These are phyloP conservation scores for Theileria equi DNA, from an alignment of 169 alveolate species.

Conservation along the genomic window DNA sequence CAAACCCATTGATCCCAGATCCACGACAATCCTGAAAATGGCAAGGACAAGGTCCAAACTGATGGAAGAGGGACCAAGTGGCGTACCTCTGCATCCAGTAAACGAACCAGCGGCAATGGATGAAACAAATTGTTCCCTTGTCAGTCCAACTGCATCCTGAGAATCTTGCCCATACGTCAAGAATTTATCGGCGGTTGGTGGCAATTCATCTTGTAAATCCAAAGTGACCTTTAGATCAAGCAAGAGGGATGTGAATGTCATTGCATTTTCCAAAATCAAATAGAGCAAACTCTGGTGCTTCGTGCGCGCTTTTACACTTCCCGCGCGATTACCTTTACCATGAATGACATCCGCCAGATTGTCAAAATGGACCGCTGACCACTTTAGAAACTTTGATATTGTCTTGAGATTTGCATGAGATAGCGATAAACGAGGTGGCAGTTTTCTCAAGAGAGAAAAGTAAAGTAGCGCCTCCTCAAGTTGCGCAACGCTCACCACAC, in stretches of 20 bases:
- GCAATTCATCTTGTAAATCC: neutral
- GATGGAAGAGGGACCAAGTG: no score
- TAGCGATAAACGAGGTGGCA: slow-evolving; percentile 6
- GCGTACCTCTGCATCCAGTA: no score
- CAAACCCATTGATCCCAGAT: no score
- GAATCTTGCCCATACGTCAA: slow-evolving; percentile 25
- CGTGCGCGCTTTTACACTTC: no score
- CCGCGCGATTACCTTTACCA: no score
- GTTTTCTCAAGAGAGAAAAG: slow-evolving; percentile 16
- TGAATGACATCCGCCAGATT: slow-evolving; percentile 16
- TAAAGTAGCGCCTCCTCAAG: slow-evolving; percentile 15
- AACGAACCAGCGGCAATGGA: no score
- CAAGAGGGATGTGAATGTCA: slow-evolving; percentile 12
- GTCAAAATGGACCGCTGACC: neutral
- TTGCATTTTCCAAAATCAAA: slow-evolving; percentile 11
- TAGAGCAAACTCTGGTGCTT: slow-evolving; percentile 32
- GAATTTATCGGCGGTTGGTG: slow-evolving; percentile 15
- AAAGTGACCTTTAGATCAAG: slow-evolving; percentile 4
- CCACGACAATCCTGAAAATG: no score
- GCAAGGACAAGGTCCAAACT: no score
- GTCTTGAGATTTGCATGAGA: neutral
- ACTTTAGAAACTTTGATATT: neutral
- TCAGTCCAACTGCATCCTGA: no score
- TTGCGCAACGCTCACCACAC: slow-evolving; percentile 8
- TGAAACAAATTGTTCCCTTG: no score